Evolutionary conservation across 305 asterid genomes (phyloP).

Genomic region (Caryopteris hybrid): DNA sequence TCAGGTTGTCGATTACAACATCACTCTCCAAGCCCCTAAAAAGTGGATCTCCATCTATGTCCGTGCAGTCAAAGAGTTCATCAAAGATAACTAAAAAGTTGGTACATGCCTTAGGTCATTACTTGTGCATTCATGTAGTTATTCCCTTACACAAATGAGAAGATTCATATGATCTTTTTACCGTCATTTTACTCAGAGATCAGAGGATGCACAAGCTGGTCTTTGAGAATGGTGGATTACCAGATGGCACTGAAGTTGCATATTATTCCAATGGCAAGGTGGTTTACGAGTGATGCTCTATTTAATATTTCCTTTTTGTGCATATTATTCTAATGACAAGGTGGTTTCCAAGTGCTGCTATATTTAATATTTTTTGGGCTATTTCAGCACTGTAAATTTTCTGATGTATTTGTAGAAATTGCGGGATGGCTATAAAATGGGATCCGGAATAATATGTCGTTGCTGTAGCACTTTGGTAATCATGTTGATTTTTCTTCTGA

Average conservation of each 20-base stretch:
- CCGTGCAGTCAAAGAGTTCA: constrained; percentile 47
- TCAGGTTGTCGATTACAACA: constrained; percentile 39
- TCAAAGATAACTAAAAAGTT: constrained; percentile 91
- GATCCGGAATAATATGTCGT: constrained; percentile 77
- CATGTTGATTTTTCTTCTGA: constrained; percentile 15
- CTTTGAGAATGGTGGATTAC: constrained; percentile 86
- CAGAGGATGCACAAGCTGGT: constrained; percentile 93
- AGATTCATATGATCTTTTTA: constrained; percentile 5
- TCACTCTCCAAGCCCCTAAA: constrained; percentile 38
- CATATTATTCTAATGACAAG: constrained; percentile 93
- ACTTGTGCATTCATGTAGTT: constrained; percentile 9
- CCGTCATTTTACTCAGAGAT: constrained; percentile 49
- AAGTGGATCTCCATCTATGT: constrained; percentile 35
- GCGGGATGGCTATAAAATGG: constrained; percentile 88
- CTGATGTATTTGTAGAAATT: constrained; percentile 51
- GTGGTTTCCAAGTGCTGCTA: constrained; percentile 35
- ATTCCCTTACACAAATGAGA: background rate
- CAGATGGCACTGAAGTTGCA: constrained; percentile 91
- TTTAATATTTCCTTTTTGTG: constrained; percentile 5
- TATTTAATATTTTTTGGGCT: background rate
- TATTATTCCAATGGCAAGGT: constrained; percentile 98
- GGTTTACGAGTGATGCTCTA: constrained; percentile 19
- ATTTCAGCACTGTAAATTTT: constrained; percentile 20
- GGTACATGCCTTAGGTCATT: constrained; percentile 23
- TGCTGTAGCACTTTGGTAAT: constrained; percentile 92